Evolutionary conservation across 805 yeast genomes (phyloP).

Genomic region (Wickerhamiella nectarea): DNA sequence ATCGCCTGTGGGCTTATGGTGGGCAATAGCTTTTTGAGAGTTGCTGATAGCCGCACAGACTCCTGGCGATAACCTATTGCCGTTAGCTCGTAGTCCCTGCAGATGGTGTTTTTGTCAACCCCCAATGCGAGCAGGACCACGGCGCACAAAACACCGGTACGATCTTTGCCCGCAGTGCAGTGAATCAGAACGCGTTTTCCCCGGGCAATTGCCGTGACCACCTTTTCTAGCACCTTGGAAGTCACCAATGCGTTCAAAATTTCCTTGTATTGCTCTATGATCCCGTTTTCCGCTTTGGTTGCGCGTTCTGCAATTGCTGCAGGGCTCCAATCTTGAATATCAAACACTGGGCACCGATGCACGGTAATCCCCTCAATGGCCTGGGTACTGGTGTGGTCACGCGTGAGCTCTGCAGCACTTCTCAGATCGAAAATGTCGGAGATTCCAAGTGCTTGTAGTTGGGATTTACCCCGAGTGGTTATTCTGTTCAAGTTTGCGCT

Average conservation of each 20-base stretch:
- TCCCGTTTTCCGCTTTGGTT: conserved; percentile 45
- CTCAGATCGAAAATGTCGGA: conserved; percentile 54
- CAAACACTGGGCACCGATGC: conserved; percentile 45
- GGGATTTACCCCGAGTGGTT: conserved; percentile 36
- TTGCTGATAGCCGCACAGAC: background rate
- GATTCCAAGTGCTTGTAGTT: conserved; percentile 34
- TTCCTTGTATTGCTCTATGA: conserved; percentile 38
- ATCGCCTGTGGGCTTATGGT: conserved; percentile 26
- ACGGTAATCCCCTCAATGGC: conserved; percentile 34
- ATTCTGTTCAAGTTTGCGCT: conserved; percentile 46
- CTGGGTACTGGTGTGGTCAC: conserved; percentile 30
- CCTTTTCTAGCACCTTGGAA: conserved; percentile 10
- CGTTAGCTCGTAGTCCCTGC: conserved; percentile 68
- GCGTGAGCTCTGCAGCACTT: conserved; percentile 38
- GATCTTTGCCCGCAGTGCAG: conserved; percentile 79
- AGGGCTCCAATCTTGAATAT: conserved; percentile 45
- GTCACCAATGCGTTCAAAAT: conserved; percentile 32
- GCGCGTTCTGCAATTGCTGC: conserved; percentile 45
- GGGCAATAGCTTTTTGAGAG: background rate
- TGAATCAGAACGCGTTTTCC: conserved; percentile 38
- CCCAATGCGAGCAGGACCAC: conserved; percentile 48
- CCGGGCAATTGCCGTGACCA: conserved; percentile 41
- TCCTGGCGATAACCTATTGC: conserved; percentile 24
- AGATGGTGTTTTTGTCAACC: conserved; percentile 49
- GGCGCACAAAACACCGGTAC: conserved; percentile 68